Evolutionary conservation across 495 filamentous ascomycete species (phyloP).

Genomic region (Talaromyces adpressus): DNA sequence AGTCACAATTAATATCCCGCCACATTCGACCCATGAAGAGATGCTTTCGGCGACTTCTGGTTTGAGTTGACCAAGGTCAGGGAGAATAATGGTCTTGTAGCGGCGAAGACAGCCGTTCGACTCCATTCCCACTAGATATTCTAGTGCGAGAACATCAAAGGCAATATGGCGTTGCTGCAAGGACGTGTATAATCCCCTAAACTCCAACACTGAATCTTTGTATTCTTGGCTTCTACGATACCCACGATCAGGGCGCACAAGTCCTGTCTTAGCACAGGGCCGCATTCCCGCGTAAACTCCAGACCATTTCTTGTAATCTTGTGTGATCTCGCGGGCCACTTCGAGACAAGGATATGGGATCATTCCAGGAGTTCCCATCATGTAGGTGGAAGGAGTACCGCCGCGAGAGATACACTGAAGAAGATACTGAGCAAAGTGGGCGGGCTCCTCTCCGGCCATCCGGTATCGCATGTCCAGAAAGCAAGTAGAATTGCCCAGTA

Average conservation of each 20-base stretch:
- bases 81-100: background rate
- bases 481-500: background rate
- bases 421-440: background rate
- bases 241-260: background rate
- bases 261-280: background rate
- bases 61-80: background rate
- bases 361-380: background rate
- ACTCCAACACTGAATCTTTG: background rate
- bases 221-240: background rate
- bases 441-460: background rate
- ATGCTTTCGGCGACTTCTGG: background rate
- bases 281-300: background rate
- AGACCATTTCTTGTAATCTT: background rate
- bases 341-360: background rate
- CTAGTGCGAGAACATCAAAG: background rate
- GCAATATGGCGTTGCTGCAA: background rate
- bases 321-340: background rate
- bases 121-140: background rate
- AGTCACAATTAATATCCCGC: background rate
- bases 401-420: background rate
- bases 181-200: background rate
- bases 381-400: background rate
- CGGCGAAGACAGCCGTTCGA: background rate
- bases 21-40: background rate
- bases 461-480: background rate